These are phyloP conservation scores for Metschnikowia dekortorum DNA, from an alignment of 805 yeast species.

Conservation along the genomic window DNA sequence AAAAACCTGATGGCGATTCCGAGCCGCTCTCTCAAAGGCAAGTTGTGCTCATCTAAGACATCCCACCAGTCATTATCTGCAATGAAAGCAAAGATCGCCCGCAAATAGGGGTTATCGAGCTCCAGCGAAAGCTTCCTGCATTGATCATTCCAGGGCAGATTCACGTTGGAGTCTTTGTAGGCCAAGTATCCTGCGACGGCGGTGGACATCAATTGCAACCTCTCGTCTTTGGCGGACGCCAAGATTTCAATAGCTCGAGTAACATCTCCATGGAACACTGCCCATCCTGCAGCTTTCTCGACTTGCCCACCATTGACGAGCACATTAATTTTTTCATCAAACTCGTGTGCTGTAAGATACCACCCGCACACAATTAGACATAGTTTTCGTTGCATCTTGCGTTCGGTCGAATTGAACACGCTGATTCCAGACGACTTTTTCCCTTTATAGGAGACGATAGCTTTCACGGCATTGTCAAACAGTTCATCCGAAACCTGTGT, in stretches of 20 bases:
- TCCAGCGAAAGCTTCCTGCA: constrained; percentile 87
- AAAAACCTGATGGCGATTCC: constrained; percentile 88
- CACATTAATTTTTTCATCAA: constrained; percentile 60
- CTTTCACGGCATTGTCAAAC: constrained; percentile 47
- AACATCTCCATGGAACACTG: constrained; percentile 89
- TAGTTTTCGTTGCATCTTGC: constrained; percentile 64
- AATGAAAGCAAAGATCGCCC: constrained; percentile 90
- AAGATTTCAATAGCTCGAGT: constrained; percentile 75
- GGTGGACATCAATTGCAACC: constrained; percentile 76
- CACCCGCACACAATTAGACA: constrained; percentile 87
- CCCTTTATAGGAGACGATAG: constrained; percentile 48
- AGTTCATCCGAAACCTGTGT: constrained; percentile 30
- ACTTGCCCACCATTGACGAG: constrained; percentile 56
- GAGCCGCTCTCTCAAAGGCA: constrained; percentile 81
- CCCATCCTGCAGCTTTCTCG: constrained; percentile 97
- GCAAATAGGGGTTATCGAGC: constrained; percentile 78
- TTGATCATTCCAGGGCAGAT: constrained; percentile 88
- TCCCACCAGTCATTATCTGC: constrained; percentile 97
- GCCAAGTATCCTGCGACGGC: constrained; percentile 78
- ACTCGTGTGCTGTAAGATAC: constrained; percentile 72
- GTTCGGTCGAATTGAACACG: constrained; percentile 42
- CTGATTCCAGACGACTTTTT: constrained; percentile 44
- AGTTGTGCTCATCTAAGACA: constrained; percentile 81
- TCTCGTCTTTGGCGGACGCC: constrained; percentile 65
- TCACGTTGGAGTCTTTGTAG: constrained; percentile 51